Percentiles rank a stretch among this genome's conserved stretches.
Evolutionary conservation across 2,329 filamentous ascomycete species (phyloP).

Genomic region (Penicillium griseofulvum): DNA sequence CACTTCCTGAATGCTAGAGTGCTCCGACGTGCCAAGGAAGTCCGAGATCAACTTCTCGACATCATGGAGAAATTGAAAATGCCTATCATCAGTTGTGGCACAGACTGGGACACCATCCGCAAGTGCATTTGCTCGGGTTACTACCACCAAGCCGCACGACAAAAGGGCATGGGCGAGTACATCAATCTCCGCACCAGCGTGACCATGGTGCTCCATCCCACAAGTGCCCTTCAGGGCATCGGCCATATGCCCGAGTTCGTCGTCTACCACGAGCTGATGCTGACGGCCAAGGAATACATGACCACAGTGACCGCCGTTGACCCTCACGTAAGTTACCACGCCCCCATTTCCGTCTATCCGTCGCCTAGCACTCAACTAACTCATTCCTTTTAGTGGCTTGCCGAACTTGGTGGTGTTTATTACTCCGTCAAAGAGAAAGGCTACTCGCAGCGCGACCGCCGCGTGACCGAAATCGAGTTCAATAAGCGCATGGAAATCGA

Average conservation of each 20-base stretch:
- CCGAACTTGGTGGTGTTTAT: slow-evolving; percentile 93
- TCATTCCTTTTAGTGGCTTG: slow-evolving; percentile 64
- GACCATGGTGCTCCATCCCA: slow-evolving; percentile 90
- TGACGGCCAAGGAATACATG: slow-evolving; percentile 98
- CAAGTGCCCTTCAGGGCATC: slow-evolving; percentile 84
- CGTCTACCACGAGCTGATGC: slow-evolving; percentile 94
- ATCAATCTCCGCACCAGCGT: slow-evolving; percentile 94
- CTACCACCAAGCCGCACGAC: slow-evolving; percentile 95
- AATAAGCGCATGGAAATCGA: slow-evolving; percentile 93
- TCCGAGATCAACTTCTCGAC: slow-evolving; percentile 86
- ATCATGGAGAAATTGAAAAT: slow-evolving; percentile 96
- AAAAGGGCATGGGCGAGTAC: slow-evolving; percentile 96
- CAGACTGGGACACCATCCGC: slow-evolving; percentile 93
- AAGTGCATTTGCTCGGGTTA: slow-evolving; percentile 97
- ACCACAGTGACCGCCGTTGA: slow-evolving; percentile 94
- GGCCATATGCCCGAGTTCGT: slow-evolving; percentile 96
- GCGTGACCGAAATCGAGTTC: slow-evolving; percentile 86
- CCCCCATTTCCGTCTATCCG: not conserved
- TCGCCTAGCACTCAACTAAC: slow-evolving; percentile 4
- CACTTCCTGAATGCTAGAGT: slow-evolving; percentile 97
- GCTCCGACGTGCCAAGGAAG: slow-evolving; percentile 85
- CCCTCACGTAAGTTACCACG: slow-evolving; percentile 59
- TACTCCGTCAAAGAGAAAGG: slow-evolving; percentile 98
- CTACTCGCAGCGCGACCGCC: slow-evolving; percentile 81
- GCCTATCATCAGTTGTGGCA: slow-evolving; percentile 81